Evolutionary conservation across 768 basidiomycete genomes (phyloP).

Genomic region (Cystofilobasidium ferigula): DNA sequence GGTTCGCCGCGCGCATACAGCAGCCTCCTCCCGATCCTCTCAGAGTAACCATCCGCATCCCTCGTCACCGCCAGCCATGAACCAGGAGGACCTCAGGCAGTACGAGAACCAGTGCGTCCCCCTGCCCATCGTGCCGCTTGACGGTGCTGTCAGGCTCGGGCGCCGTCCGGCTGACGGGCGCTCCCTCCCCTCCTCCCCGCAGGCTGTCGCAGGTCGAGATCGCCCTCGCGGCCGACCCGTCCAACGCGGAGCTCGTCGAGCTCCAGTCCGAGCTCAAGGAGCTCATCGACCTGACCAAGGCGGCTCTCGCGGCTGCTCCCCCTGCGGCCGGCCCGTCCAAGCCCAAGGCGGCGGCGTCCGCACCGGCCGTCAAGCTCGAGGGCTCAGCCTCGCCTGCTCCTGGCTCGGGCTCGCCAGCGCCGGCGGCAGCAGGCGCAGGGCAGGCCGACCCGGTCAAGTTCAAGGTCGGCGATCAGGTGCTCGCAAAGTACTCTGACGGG

Average conservation of each 20-base stretch:
- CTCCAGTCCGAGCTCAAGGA: conserved; percentile 37
- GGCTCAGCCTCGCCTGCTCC: conserved; percentile 9
- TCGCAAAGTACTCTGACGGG: conserved; percentile 39
- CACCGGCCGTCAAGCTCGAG: conserved; percentile 1
- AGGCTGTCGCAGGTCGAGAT: conserved; percentile 37
- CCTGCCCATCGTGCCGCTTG: background rate
- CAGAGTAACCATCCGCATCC: no score
- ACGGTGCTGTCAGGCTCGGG: background rate
- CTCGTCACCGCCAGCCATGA: no score
- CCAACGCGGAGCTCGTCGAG: conserved; percentile 35
- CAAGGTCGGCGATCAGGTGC: conserved; percentile 38
- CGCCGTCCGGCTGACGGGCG: background rate
- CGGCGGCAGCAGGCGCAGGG: background rate
- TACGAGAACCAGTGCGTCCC: conserved; percentile 34
- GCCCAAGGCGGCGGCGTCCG: conserved; percentile 14
- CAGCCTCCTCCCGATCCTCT: no score
- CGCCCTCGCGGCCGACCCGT: conserved; percentile 37
- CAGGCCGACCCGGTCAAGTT: conserved; percentile 30
- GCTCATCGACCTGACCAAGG: conserved; percentile 36
- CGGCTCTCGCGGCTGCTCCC: conserved; percentile 29
- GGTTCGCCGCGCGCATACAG: no score
- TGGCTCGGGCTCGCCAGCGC: background rate
- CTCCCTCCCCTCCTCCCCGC: background rate
- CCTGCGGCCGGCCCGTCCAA: background rate
- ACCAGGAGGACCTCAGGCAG: conserved; percentile 35